Percentiles rank a stretch among this genome's conserved stretches.
phyloP scores from a whole-genome alignment of 371 early-diverging fungal species.

The Mucor piriformis region DNA sequence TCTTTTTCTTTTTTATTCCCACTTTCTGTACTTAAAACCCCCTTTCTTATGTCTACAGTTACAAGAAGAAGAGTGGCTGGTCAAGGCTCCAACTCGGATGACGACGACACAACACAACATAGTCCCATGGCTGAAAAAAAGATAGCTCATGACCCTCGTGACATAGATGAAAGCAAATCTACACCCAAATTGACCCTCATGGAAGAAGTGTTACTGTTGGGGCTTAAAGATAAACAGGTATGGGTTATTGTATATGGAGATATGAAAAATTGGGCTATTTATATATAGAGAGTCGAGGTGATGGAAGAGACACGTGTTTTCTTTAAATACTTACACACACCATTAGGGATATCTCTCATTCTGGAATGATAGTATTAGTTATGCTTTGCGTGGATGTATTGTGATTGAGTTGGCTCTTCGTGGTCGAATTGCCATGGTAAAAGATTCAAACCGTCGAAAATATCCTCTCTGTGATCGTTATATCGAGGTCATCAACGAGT shows the following conservation, averaged over 20 bases:
- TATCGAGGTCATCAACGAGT: slow-evolving; percentile 82
- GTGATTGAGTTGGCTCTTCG: slow-evolving; percentile 94
- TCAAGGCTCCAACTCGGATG: slow-evolving; percentile 31
- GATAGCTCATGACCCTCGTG: slow-evolving; percentile 54
- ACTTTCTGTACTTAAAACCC: neutral
- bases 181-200: slow-evolving; percentile 84
- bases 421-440: slow-evolving; percentile 83
- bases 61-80: slow-evolving; percentile 49
- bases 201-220: slow-evolving; percentile 93
- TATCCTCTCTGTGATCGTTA: slow-evolving; percentile 79
- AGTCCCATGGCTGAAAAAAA: slow-evolving; percentile 34
- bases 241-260: too few relatives aligned
- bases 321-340: slow-evolving; percentile 2
- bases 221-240: slow-evolving; percentile 93
- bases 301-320: slow-evolving; percentile 5
- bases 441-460: slow-evolving; percentile 83
- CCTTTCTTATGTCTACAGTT: slow-evolving; percentile 38
- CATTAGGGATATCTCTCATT: slow-evolving; percentile 93
- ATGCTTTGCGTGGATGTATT: slow-evolving; percentile 93
- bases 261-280: too few relatives aligned
- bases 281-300: neutral
- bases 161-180: slow-evolving; percentile 64
- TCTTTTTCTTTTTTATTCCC: slow-evolving; percentile 1
- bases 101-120: slow-evolving; percentile 18
- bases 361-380: slow-evolving; percentile 98